Evolutionary conservation across 2,329 filamentous ascomycete genomes (phyloP), one percentile per base, ranked within the genome.

Genomic region (Aplosporella prunicola): DNA sequence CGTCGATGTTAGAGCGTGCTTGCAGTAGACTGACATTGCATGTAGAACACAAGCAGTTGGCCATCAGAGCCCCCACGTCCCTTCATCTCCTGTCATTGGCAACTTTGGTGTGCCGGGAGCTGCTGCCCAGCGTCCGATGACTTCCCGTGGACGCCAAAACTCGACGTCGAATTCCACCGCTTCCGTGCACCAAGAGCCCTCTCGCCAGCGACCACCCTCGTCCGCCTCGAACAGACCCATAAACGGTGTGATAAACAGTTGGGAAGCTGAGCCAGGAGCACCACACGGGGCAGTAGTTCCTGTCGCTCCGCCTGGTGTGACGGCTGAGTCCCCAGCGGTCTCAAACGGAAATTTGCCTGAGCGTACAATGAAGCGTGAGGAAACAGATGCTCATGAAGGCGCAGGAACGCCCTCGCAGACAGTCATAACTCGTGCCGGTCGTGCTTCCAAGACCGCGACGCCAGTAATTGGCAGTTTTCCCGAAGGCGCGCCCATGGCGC

Each of bases 111-210:
- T 61, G 26, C 71, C 76, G 17, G 82, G 86, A 47, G 65, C 62
- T 46, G 60, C 57, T 36, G 47, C 66, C 56, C 47, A 75, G 41
- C 74, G 80, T 28, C 79, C 83, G 9, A 69, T 74, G 34, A 78
- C 80, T 5, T 77, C 81, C 5, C 76, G 85, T 47, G 76, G 77
- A 24, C 78, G 86, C 51, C 84, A 87, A 53, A 88, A 82, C 51
- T 84, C 82, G 11, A 57, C 47, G 4, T 48, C 58, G 5, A 59
- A 53, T 25, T 60, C 58, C 11, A 46, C 53, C 9, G 44, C 49
- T 11, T 72, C 75, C 38, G 77, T 58, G 24, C 66, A 65, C 29
- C 66, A 83, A 42, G 69, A 67, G 10, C 33, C 45, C 26, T 32
- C 49, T 13, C 36, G 42, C 20, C 51, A 41, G 13, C 51, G 50